These are phyloP conservation scores for Sistotremastrum niveocremeum DNA, from an alignment of 768 basidiomycete genomes.

Conservation along the genomic window DNA sequence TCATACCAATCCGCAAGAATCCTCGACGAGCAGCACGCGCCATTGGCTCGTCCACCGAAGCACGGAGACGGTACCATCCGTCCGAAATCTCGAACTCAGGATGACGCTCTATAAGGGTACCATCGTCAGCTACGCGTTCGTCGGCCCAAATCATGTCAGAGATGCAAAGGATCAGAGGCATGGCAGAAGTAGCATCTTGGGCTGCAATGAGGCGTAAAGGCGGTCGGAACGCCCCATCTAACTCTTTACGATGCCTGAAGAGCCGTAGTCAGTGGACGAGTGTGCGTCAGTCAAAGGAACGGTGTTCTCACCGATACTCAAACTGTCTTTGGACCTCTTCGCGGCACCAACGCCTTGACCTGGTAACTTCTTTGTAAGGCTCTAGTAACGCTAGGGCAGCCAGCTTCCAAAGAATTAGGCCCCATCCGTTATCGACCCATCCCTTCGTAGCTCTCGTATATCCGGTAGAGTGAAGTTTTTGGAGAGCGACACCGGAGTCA, in stretches of 20 bases:
- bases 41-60: constrained; percentile 61
- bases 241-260: constrained; percentile 76
- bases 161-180: constrained; percentile 78
- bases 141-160: constrained; percentile 52
- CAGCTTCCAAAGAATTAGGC: constrained; percentile 85
- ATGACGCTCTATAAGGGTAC: constrained; percentile 22
- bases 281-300: neutral
- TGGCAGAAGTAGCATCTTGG: constrained; percentile 65
- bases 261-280: neutral
- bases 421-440: constrained; percentile 94
- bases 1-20: constrained; percentile 61
- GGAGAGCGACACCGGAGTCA: constrained; percentile 41
- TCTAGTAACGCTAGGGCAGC: constrained; percentile 71
- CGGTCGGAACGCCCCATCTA: constrained; percentile 66
- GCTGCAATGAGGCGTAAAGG: constrained; percentile 69
- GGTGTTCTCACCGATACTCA: constrained; percentile 53
- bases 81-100: constrained; percentile 86
- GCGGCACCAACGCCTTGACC: constrained; percentile 65
- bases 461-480: constrained; percentile 39
- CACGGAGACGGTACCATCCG: constrained; percentile 87
- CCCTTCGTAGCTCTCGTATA: constrained; percentile 54
- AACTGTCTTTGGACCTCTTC: constrained; percentile 70
- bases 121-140: constrained; percentile 23
- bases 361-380: constrained; percentile 42
- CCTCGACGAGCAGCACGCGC: constrained; percentile 54